phyloP scores from a whole-genome alignment of 306 rosid species.

The Prunus davidiana region DNA sequence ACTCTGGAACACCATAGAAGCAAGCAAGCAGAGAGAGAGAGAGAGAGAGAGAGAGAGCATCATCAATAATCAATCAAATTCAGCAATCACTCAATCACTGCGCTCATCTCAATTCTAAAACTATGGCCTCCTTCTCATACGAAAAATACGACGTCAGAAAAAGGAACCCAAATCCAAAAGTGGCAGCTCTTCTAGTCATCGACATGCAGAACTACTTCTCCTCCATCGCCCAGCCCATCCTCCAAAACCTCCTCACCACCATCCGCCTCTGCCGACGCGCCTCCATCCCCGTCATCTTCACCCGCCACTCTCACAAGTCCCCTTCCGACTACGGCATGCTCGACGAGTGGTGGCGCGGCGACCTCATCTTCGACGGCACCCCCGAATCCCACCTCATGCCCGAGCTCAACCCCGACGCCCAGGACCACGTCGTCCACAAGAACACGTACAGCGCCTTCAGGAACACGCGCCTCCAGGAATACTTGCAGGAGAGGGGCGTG shows the following conservation, averaged over 20 bases:
- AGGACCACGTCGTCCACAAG: conserved; percentile 51
- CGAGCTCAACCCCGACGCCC: conserved; percentile 26
- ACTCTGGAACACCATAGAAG: no score
- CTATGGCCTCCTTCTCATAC: conserved; percentile 31
- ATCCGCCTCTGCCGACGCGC: conserved; percentile 56
- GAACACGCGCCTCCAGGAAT: conserved; percentile 46
- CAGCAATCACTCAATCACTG: neutral
- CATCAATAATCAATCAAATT: no score
- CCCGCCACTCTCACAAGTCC: conserved; percentile 64
- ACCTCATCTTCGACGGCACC: conserved; percentile 55
- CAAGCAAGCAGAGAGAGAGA: no score
- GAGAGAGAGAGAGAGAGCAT: no score
- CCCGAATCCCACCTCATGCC: conserved; percentile 44
- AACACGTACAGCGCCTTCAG: conserved; percentile 57
- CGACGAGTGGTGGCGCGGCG: conserved; percentile 67
- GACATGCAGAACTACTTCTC: conserved; percentile 64
- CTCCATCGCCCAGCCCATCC: conserved; percentile 49
- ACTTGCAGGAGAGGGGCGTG: conserved; percentile 48
- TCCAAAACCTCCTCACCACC: conserved; percentile 51
- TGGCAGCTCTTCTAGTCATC: conserved; percentile 54
- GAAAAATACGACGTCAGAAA: conserved; percentile 47
- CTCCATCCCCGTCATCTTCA: conserved; percentile 64
- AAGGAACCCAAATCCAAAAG: conserved; percentile 49
- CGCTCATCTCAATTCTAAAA: neutral
- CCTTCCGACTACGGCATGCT: conserved; percentile 50